These are phyloP conservation scores for Claviceps lovelessii DNA, from an alignment of 2,329 filamentous ascomycete genomes.

Conservation along the genomic window DNA sequence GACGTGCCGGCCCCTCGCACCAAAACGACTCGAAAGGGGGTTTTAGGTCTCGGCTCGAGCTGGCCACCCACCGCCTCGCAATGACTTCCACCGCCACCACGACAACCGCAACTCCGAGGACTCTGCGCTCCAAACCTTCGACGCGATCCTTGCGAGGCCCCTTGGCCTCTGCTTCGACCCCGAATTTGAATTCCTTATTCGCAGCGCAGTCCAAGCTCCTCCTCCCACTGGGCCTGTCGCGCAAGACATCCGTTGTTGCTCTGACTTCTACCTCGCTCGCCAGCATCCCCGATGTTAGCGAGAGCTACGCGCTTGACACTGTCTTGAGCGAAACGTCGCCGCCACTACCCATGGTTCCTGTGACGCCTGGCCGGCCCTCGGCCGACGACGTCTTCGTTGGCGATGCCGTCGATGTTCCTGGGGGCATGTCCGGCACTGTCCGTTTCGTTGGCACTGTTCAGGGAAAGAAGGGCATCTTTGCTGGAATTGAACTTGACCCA, in stretches of 20 bases:
- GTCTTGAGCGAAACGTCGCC: constrained; percentile 24
- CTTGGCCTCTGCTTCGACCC: constrained; percentile 38
- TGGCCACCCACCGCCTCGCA: constrained; percentile 8
- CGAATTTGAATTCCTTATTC: constrained; percentile 42
- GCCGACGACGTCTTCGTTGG: constrained; percentile 52
- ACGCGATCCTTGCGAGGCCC: constrained; percentile 30
- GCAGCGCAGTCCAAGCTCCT: constrained; percentile 32
- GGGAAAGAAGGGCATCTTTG: constrained; percentile 83
- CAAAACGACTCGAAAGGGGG: neutral
- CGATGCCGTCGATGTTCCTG: constrained; percentile 80
- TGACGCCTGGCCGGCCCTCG: constrained; percentile 37
- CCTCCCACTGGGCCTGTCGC: constrained; percentile 34
- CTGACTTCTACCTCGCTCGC: constrained; percentile 50
- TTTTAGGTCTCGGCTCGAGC: constrained; percentile 1
- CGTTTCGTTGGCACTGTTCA: constrained; percentile 78
- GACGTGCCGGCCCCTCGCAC: neutral
- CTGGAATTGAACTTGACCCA: constrained; percentile 72
- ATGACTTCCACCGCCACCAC: constrained; percentile 10
- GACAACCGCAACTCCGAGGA: constrained; percentile 7
- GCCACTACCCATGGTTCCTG: constrained; percentile 30
- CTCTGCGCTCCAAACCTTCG: constrained; percentile 9
- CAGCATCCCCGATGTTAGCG: constrained; percentile 51
- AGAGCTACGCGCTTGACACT: constrained; percentile 46
- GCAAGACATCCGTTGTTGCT: constrained; percentile 58
- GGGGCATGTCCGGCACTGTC: constrained; percentile 79